Evolutionary conservation across 2,329 filamentous ascomycete species (phyloP).

Genomic region (Colletotrichum eleusines): DNA sequence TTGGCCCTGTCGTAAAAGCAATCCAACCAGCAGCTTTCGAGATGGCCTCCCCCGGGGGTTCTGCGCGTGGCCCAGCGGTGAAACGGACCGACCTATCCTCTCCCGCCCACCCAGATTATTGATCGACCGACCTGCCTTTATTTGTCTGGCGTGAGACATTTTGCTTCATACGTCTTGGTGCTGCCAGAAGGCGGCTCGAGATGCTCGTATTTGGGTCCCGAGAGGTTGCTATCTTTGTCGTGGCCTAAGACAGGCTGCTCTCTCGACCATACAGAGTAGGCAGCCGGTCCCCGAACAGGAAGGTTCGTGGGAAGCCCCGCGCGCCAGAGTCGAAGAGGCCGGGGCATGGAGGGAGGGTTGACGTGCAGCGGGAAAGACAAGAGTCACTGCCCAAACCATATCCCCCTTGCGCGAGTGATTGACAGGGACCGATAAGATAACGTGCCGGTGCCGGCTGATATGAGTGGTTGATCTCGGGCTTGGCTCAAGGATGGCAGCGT

Average conservation of each 20-base stretch:
- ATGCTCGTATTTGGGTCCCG: neutral
- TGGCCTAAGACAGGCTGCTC: neutral
- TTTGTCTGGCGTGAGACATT: conserved; percentile 34
- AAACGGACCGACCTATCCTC: conserved; percentile 14
- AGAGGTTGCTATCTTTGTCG: conserved; percentile 10
- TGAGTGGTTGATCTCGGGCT: conserved; percentile 34
- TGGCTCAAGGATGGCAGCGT: conserved; percentile 15
- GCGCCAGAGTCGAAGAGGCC: conserved; percentile 20
- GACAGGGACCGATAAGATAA: conserved; percentile 41
- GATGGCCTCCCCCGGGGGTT: conserved; percentile 1
- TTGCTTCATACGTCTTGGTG: conserved; percentile 1
- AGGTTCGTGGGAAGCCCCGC: conserved; percentile 30
- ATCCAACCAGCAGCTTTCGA: conserved; percentile 22
- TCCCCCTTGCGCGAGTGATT: conserved; percentile 25
- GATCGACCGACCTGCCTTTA: conserved; percentile 32
- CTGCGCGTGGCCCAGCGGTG: neutral
- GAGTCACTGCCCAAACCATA: conserved; percentile 2
- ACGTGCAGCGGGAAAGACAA: conserved; percentile 35
- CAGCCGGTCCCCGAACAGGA: conserved; percentile 36
- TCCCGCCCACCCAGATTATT: no score
- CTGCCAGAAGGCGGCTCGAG: conserved; percentile 14
- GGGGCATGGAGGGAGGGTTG: conserved; percentile 21
- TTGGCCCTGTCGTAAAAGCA: conserved; percentile 18
- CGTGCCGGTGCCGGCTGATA: conserved; percentile 33
- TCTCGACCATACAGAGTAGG: conserved; percentile 31